Evolutionary conservation across 768 basidiomycete genomes (phyloP).

Genomic region (Suillus ampliporus): DNA sequence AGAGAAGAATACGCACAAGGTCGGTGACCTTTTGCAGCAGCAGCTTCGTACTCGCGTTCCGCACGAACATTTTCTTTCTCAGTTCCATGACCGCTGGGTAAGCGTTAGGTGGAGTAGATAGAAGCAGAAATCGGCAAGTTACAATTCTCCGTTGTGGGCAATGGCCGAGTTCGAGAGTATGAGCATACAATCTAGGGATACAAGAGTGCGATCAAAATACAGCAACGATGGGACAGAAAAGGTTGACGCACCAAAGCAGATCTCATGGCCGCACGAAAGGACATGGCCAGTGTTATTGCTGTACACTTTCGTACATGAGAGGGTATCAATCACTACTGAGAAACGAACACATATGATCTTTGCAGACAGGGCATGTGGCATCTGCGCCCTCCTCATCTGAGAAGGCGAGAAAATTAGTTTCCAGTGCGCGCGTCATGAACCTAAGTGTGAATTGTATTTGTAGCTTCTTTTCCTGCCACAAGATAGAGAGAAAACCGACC

Average conservation of each 20-base stretch:
- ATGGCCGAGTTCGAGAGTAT: constrained; percentile 57
- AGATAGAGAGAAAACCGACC: constrained; percentile 23
- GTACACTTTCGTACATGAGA: constrained; percentile 43
- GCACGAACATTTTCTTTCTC: constrained; percentile 59
- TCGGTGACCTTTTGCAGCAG: constrained; percentile 59
- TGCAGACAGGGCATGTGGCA: constrained; percentile 66
- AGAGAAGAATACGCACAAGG: constrained; percentile 50
- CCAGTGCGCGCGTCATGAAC: constrained; percentile 54
- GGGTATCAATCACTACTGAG: background rate
- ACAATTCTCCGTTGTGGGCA: constrained; percentile 67
- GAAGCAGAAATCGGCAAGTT: constrained; percentile 23
- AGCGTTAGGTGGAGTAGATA: background rate
- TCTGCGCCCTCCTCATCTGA: constrained; percentile 54
- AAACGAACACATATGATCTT: constrained; percentile 53
- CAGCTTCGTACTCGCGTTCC: constrained; percentile 63
- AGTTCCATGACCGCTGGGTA: constrained; percentile 54
- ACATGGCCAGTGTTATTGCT: constrained; percentile 58
- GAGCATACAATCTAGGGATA: constrained; percentile 55
- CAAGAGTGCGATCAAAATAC: background rate
- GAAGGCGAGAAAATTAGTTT: constrained; percentile 48
- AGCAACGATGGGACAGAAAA: background rate
- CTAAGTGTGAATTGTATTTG: constrained; percentile 25
- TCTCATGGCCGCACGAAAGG: constrained; percentile 69
- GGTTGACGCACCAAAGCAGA: constrained; percentile 58
- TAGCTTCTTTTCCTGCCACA: background rate